Percentiles rank a stretch among this genome's conserved stretches.
Evolutionary conservation across 352 stramenopile species (phyloP).

Genomic region (Poterioochromonas sp.): DNA sequence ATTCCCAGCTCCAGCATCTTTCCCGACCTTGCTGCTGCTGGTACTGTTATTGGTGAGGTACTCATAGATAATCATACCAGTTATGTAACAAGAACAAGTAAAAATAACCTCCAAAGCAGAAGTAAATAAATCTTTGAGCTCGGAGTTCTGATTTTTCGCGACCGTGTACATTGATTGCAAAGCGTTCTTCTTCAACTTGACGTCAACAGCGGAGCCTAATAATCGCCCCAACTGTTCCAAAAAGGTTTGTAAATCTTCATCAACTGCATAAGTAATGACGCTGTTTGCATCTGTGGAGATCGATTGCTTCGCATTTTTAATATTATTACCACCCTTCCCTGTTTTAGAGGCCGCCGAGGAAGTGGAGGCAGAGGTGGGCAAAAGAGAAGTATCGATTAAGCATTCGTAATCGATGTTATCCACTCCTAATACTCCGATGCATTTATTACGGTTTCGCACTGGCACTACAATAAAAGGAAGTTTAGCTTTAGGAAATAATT

Average conservation of each 20-base stretch:
- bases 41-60: background rate
- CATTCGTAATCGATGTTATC: background rate
- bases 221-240: slow-evolving; percentile 3
- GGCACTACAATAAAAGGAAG: background rate
- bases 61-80: background rate
- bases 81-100: background rate
- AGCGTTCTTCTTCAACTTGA: background rate
- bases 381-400: background rate
- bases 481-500: background rate
- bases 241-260: background rate
- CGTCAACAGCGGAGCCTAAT: background rate
- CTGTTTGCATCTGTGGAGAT: background rate
- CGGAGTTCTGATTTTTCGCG: background rate
- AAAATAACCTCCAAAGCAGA: background rate
- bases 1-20: too few relatives aligned
- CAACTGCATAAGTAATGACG: background rate
- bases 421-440: background rate
- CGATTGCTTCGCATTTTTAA: background rate
- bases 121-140: background rate
- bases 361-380: background rate
- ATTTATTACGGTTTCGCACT: background rate
- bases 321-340: background rate
- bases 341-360: background rate
- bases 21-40: too few relatives aligned
- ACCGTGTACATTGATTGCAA: background rate